phyloP scores from a whole-genome alignment of 108 stramenopile species.

The Fragilariopsis cylindrus region DNA sequence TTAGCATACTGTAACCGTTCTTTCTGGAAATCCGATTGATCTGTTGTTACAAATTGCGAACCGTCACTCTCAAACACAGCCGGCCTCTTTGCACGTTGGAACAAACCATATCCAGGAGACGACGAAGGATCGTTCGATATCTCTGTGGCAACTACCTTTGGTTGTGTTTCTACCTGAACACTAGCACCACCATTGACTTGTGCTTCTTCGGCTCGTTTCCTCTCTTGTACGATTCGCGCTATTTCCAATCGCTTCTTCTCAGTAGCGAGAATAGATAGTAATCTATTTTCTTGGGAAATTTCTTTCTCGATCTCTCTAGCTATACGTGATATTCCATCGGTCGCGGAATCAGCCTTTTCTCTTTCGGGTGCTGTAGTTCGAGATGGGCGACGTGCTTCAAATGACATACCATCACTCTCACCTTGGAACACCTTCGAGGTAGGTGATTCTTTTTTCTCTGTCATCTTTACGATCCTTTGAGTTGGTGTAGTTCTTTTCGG shows the following conservation, averaged over 20 bases:
- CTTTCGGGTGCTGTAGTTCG: too few relatives aligned
- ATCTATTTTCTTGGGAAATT: too few relatives aligned
- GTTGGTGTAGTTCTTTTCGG: neutral
- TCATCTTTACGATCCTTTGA: neutral
- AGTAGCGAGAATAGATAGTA: too few relatives aligned
- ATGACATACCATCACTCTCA: constrained; percentile 9
- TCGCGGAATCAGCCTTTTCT: too few relatives aligned
- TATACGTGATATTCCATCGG: too few relatives aligned
- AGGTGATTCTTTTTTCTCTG: neutral
- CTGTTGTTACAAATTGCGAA: constrained; percentile 9
- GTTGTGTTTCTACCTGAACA: too few relatives aligned
- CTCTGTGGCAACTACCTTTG: too few relatives aligned
- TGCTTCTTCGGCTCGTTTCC: too few relatives aligned
- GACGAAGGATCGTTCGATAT: neutral
- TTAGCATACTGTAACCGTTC: neutral
- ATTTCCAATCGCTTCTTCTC: too few relatives aligned
- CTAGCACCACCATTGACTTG: too few relatives aligned
- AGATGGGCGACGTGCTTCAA: neutral
- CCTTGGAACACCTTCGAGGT: constrained; percentile 6
- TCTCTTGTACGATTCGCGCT: too few relatives aligned
- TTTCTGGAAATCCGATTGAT: neutral
- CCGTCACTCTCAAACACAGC: constrained; percentile 6
- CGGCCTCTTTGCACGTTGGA: neutral
- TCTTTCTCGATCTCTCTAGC: too few relatives aligned
- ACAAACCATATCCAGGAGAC: neutral